Conservation (phyloP, 2,329 filamentous ascomycete genomes). For the Ceratocystis colombiana region DNA sequence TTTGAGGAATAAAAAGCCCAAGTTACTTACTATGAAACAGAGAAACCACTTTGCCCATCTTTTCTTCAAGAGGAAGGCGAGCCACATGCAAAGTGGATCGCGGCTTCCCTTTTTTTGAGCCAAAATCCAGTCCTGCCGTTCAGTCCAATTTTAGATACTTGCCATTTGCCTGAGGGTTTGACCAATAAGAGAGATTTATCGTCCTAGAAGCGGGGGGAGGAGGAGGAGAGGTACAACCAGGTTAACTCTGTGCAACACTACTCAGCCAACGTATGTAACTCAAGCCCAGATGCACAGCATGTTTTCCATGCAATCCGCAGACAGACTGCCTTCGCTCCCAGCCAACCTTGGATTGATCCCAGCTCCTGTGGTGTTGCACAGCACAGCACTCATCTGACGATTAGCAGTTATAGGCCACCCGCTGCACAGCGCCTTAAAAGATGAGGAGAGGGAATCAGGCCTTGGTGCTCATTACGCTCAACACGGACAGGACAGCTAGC, state of each 20-base stretch:
- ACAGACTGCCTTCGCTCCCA: neutral
- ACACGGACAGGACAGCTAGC: conserved; percentile 10
- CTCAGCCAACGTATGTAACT: neutral
- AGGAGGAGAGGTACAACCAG: neutral
- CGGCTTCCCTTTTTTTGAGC: neutral
- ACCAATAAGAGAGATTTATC: neutral
- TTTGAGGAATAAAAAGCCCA: neutral
- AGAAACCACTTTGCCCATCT: conserved; percentile 13
- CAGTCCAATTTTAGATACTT: neutral
- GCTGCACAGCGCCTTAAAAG: neutral
- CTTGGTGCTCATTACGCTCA: neutral
- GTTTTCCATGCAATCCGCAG: neutral
- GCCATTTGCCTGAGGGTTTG: neutral
- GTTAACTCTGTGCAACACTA: conserved; percentile 5
- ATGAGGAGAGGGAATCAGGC: neutral
- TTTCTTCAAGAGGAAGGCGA: conserved; percentile 8
- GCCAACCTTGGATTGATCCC: neutral
- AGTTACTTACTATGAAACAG: conserved; percentile 2
- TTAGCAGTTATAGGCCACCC: neutral
- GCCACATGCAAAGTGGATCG: neutral
- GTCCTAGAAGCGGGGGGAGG: neutral
- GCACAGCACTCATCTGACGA: neutral
- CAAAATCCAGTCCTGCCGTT: neutral
- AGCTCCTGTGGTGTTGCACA: neutral
- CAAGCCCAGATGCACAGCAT: neutral